Evolutionary conservation across 495 filamentous ascomycete genomes (phyloP).

Genomic region (Penicillium flavigenum): DNA sequence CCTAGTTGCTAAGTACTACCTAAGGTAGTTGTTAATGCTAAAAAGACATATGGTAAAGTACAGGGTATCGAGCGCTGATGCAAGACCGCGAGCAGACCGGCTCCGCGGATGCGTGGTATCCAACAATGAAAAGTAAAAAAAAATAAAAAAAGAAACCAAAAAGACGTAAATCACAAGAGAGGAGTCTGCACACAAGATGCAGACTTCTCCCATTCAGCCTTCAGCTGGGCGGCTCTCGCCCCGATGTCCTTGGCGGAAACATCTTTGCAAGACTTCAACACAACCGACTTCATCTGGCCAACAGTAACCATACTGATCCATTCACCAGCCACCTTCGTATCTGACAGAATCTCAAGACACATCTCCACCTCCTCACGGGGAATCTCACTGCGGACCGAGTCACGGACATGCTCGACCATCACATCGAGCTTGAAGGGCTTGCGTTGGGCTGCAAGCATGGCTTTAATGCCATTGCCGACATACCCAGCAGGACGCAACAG

Average conservation of each 20-base stretch:
- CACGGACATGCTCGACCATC: constrained; percentile 41
- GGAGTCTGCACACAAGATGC: constrained; percentile 15
- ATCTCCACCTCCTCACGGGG: constrained; percentile 40
- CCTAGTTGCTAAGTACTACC: constrained; percentile 19
- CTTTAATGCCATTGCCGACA: constrained; percentile 35
- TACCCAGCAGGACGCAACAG: constrained; percentile 40
- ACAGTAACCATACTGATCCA: constrained; percentile 48
- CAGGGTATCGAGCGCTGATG: constrained; percentile 41
- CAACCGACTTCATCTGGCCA: constrained; percentile 42
- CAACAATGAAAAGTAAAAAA: constrained; percentile 20
- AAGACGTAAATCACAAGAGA: constrained; percentile 17
- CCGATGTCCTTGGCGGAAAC: constrained; percentile 43
- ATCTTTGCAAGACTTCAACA: constrained; percentile 46
- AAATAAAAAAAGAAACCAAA: constrained; percentile 6
- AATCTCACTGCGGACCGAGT: constrained; percentile 44
- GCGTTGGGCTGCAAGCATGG: constrained; percentile 36
- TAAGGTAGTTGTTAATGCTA: constrained; percentile 7
- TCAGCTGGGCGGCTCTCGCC: constrained; percentile 36
- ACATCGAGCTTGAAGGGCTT: constrained; percentile 43
- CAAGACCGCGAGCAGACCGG: constrained; percentile 31
- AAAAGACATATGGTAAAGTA: constrained; percentile 21
- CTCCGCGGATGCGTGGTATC: constrained; percentile 31
- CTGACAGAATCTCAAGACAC: constrained; percentile 46
- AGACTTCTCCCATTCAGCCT: constrained; percentile 34
- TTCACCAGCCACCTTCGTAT: constrained; percentile 42